Conservation (phyloP, 2,329 filamentous ascomycete genomes). For the Hypoxylon sp. region DNA sequence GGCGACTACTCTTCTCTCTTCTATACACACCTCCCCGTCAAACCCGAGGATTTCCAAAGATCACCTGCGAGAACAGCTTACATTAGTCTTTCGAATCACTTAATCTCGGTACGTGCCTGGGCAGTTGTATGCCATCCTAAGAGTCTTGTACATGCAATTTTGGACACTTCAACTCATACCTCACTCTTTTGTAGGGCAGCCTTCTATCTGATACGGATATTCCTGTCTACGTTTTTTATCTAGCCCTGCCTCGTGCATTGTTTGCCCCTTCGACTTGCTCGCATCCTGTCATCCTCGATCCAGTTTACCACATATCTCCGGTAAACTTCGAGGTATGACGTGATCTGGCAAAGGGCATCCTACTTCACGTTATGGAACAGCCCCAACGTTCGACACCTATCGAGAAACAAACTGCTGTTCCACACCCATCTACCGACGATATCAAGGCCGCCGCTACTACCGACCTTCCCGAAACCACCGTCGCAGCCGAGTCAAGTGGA, state of each 20-base stretch:
- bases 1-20: constrained; percentile 11
- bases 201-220: constrained; percentile 26
- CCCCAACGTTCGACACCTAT: constrained; percentile 44
- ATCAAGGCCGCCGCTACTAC: constrained; percentile 36
- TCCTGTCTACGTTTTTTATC: constrained; percentile 15
- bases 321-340: constrained; percentile 54
- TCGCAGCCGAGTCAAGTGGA: constrained; percentile 39
- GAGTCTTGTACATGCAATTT: constrained; percentile 15
- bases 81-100: constrained; percentile 7
- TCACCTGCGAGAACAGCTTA: constrained; percentile 15
- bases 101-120: constrained; percentile 16
- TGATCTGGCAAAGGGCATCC: constrained; percentile 51
- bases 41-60: constrained; percentile 10
- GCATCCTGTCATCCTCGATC: constrained; percentile 46
- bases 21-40: not conserved
- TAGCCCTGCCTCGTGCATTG: constrained; percentile 23
- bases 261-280: constrained; percentile 35
- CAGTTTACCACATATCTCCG: constrained; percentile 42
- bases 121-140: constrained; percentile 2
- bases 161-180: constrained; percentile 22
- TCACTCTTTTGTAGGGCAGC: constrained; percentile 13
- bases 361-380: constrained; percentile 65
- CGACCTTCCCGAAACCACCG: constrained; percentile 43
- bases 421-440: constrained; percentile 38
- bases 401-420: constrained; percentile 47